Conservation (phyloP, 805 yeast species). For the Candida jianshihensis region DNA sequence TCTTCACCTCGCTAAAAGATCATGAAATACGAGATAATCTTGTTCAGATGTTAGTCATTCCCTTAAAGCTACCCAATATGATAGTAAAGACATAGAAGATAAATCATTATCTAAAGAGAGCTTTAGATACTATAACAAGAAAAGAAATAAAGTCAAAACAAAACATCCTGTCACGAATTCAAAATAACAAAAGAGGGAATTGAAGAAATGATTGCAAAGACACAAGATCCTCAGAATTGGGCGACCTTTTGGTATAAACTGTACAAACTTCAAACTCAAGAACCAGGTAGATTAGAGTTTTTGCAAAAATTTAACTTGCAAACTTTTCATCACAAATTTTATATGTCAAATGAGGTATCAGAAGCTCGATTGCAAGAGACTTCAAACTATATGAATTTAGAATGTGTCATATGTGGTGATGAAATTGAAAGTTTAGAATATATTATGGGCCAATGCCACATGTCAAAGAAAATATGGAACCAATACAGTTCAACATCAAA, state of each 20-base stretch:
- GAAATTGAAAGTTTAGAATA: neutral
- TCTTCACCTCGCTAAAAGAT: neutral
- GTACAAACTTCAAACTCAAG: neutral
- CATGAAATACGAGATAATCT: neutral
- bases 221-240: neutral
- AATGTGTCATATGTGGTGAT: neutral
- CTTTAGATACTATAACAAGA: neutral
- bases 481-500: too few species aligned
- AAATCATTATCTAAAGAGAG: neutral
- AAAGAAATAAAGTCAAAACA: neutral
- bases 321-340: neutral
- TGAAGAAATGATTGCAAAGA: neutral
- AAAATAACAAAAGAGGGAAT: neutral
- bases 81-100: neutral
- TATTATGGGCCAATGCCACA: neutral
- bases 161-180: neutral
- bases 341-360: neutral
- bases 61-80: neutral
- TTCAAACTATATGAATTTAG: neutral
- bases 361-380: neutral
- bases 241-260: neutral
- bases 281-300: neutral
- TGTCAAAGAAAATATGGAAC: neutral
- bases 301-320: neutral
- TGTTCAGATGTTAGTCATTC: neutral